Percentiles rank a stretch among this genome's conserved stretches.
phyloP scores from a whole-genome alignment of 495 filamentous ascomycete genomes.

The Hyaloscypha hepaticicola region DNA sequence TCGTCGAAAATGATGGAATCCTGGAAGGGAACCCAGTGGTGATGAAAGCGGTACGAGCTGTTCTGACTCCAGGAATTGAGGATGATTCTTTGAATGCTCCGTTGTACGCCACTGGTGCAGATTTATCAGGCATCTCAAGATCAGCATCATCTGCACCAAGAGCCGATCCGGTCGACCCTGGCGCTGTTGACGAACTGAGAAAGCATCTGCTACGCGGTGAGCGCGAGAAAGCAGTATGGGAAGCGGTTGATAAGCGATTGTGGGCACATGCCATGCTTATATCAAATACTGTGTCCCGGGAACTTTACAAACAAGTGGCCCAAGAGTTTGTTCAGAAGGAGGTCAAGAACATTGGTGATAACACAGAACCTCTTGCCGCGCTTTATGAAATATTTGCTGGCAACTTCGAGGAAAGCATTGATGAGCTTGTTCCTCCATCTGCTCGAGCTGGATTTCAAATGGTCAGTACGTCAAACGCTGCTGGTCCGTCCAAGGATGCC shows the following conservation, averaged over 20 bases:
- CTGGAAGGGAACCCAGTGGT: conserved; percentile 72
- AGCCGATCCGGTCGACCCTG: conserved; percentile 63
- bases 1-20: conserved; percentile 84
- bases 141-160: conserved; percentile 30
- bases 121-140: conserved; percentile 28
- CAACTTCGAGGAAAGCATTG: conserved; percentile 90
- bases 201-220: conserved; percentile 74
- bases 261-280: conserved; percentile 98
- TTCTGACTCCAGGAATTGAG: conserved; percentile 66
- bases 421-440: conserved; percentile 93
- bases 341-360: conserved; percentile 72
- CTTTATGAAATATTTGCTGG: conserved; percentile 92
- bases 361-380: conserved; percentile 81
- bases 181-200: conserved; percentile 64
- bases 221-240: conserved; percentile 88
- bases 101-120: conserved; percentile 37
- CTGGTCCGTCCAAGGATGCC: conserved; percentile 66
- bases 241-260: conserved; percentile 86
- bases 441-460: conserved; percentile 91
- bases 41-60: conserved; percentile 67
- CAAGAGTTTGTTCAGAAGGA: conserved; percentile 94
- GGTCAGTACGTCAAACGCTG: conserved; percentile 64
- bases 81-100: conserved; percentile 31
- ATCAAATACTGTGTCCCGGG: conserved; percentile 68
- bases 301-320: conserved; percentile 83